Percentiles rank a stretch among this genome's conserved stretches.
These are phyloP conservation scores for Fusarium praegraminearum DNA, from an alignment of 2,329 filamentous ascomycete genomes.

Conservation along the genomic window DNA sequence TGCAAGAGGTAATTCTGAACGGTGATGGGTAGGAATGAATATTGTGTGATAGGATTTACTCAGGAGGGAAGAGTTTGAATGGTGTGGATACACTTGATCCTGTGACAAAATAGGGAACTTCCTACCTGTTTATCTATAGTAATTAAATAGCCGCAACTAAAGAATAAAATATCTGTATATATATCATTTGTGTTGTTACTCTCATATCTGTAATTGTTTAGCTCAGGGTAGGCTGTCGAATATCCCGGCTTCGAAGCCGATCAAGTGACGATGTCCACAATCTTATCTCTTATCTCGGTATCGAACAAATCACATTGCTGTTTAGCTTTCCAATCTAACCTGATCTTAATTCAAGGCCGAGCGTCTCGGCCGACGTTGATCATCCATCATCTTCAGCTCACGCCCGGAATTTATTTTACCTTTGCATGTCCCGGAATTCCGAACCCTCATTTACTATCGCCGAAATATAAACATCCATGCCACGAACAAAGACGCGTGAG, in stretches of 20 bases:
- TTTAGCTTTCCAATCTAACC: neutral
- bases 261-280: constrained; percentile 23
- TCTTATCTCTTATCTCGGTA: neutral
- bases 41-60: no score
- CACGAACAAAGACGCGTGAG: constrained; percentile 9
- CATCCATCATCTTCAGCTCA: neutral
- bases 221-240: neutral
- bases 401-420: constrained; percentile 8
- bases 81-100: neutral
- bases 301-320: neutral
- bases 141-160: no score
- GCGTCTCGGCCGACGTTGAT: neutral
- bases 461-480: constrained; percentile 1
- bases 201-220: neutral
- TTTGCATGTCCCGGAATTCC: constrained; percentile 16
- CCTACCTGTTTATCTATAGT: neutral
- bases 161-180: no score
- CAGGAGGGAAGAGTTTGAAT: no score
- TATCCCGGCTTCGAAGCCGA: constrained; percentile 11
- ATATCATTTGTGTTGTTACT: neutral
- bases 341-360: neutral
- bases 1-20: neutral
- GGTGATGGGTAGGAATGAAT: neutral
- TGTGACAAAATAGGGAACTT: fast-evolving
- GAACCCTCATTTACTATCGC: neutral